Conservation (phyloP, 306 rosid species). For the Inga leiocalycina region DNA sequence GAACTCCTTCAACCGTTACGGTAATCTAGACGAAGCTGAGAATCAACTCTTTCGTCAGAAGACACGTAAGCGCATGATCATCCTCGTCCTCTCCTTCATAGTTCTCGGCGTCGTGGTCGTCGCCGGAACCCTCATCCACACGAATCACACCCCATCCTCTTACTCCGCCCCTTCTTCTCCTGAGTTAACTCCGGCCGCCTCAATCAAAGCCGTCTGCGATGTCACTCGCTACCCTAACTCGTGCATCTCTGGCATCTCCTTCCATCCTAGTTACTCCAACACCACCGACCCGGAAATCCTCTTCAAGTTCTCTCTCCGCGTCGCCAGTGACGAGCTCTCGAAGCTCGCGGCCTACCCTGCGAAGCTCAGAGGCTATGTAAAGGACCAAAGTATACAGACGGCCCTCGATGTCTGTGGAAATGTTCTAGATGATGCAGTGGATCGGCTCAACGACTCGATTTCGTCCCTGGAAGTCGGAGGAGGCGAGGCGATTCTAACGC, state of each 20-base stretch:
- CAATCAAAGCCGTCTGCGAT: slow-evolving; percentile 60
- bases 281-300: slow-evolving; percentile 69
- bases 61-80: slow-evolving; percentile 63
- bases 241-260: slow-evolving; percentile 53
- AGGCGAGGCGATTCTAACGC: slow-evolving; percentile 27
- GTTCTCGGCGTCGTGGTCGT: slow-evolving; percentile 49
- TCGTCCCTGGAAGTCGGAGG: slow-evolving; percentile 39
- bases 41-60: slow-evolving; percentile 57
- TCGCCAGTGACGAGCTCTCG: slow-evolving; percentile 64
- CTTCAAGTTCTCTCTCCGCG: slow-evolving; percentile 76
- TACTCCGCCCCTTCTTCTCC: background rate
- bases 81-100: slow-evolving; percentile 45
- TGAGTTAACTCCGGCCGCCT: slow-evolving; percentile 63
- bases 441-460: slow-evolving; percentile 65
- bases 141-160: slow-evolving; percentile 51
- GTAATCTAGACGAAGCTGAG: slow-evolving; percentile 72
- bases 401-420: slow-evolving; percentile 52
- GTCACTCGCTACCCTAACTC: slow-evolving; percentile 78
- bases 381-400: slow-evolving; percentile 18
- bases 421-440: slow-evolving; percentile 61
- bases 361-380: slow-evolving; percentile 12
- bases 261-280: slow-evolving; percentile 46
- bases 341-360: slow-evolving; percentile 42
- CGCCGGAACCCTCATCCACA: slow-evolving; percentile 55
- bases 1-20: slow-evolving; percentile 48